These are phyloP conservation scores for Talaromyces marneffei DNA, from an alignment of 2,329 filamentous ascomycete species.

Conservation along the genomic window DNA sequence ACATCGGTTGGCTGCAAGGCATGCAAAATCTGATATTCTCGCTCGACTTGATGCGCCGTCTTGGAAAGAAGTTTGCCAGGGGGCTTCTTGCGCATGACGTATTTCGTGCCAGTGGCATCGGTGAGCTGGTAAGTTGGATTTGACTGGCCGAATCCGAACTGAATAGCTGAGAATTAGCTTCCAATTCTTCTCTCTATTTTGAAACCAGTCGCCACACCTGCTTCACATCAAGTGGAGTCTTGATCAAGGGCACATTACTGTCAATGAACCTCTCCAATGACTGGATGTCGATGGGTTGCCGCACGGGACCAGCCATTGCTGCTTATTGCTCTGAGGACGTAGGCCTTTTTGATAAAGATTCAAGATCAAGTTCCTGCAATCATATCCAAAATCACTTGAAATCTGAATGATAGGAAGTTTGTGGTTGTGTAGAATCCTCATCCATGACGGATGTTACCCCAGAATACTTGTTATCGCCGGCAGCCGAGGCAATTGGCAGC, in stretches of 20 bases:
- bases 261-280: constrained; percentile 74
- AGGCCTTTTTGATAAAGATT: neutral
- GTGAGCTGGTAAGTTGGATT: constrained; percentile 95
- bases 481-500: neutral
- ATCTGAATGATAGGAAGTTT: neutral
- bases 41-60: constrained; percentile 93
- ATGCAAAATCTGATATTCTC: constrained; percentile 86
- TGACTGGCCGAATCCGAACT: constrained; percentile 97
- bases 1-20: constrained; percentile 75
- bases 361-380: neutral
- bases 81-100: constrained; percentile 95
- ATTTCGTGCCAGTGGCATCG: constrained; percentile 61
- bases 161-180: neutral
- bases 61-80: constrained; percentile 89
- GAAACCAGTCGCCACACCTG: constrained; percentile 55
- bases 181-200: neutral
- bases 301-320: constrained; percentile 74
- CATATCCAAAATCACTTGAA: neutral
- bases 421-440: neutral
- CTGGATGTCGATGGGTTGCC: constrained; percentile 81
- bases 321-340: neutral
- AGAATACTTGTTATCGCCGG: neutral
- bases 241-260: constrained; percentile 73
- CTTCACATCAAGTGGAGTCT: constrained; percentile 77
- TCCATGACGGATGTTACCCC: neutral